Conservation (phyloP, 345 rosid species). For the Dipteronia dyeriana region DNA sequence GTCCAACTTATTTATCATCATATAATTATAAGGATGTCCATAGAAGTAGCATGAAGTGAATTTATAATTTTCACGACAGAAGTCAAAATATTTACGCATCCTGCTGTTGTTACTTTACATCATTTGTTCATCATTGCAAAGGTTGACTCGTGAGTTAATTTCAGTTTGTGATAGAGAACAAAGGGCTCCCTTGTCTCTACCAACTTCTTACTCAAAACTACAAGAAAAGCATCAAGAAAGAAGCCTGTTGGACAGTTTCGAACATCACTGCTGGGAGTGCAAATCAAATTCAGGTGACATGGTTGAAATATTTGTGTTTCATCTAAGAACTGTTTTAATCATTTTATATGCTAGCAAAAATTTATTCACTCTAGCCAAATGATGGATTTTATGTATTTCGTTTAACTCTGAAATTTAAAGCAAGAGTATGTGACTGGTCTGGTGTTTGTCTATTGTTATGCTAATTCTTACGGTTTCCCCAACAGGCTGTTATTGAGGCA, state of each 20-base stretch:
- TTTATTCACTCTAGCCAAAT: neutral
- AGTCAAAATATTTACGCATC: neutral
- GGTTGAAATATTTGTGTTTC: neutral
- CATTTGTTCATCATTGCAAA: neutral
- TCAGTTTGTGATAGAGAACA: slow-evolving; percentile 32
- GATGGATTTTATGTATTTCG: neutral
- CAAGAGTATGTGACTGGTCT: no score
- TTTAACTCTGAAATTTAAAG: neutral
- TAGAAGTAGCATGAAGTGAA: neutral
- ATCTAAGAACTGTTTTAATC: no score
- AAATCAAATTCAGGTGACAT: slow-evolving; percentile 35
- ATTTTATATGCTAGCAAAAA: neutral
- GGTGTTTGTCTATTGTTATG: neutral
- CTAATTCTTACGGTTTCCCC: neutral
- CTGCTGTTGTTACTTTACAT: neutral
- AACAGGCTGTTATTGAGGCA: slow-evolving; percentile 45
- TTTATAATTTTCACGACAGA: neutral
- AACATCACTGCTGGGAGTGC: slow-evolving; percentile 36
- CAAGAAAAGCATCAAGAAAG: slow-evolving; percentile 24
- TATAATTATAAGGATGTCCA: neutral
- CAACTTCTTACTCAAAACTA: slow-evolving; percentile 33
- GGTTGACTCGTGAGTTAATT: neutral
- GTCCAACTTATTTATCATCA: no score
- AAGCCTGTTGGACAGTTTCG: slow-evolving; percentile 37
- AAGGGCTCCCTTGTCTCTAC: slow-evolving; percentile 31